Evolutionary conservation across 495 filamentous ascomycete genomes (phyloP), one percentile per base, ranked within the genome.

Genomic region (Chaetomidium leptoderma): DNA sequence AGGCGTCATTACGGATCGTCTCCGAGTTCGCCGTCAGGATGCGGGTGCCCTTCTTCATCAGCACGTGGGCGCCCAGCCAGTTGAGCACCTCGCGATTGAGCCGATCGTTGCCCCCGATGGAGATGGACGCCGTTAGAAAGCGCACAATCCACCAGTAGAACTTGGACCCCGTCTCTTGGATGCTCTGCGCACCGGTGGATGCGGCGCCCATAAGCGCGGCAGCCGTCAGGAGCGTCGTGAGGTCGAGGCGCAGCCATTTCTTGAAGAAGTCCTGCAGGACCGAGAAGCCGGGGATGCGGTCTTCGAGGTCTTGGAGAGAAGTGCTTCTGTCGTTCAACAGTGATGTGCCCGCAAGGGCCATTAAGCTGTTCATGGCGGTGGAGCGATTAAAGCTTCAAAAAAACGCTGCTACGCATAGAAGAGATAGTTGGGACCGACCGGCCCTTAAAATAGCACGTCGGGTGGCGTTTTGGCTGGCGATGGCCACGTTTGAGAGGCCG

Each of bases 1-100:
- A 66, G n/a, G 64, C 60, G 23, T 71, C 67, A 45, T 60, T 67
- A 27, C 67, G 61, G 24, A 73, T 59, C 17, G 66, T 55, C 48
- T 72, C 71, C 0, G 73, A 76, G 48, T 70, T 66, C 43, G 74
- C 73, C 23, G 74, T 75, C 49, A 74, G 70, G 35, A 74, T 66
- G 14, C 73, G 73, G 7, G 70, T 67, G 50, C 64, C 66, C 24
- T 64, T 60, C 39, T 63, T 66, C 39, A 62, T 47, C 2, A 77
- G 69, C 17, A 75, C 67, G 57, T 75, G 70, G 43, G 72, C 64
- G 44, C 70, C 63, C 53, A 77, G 54, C 72, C 73, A 77, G 59
- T 71, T 74, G 57, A 74, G 71, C 1, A 76, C 69, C 63, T 72
- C 71, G 27, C 72, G 66, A 54, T 75, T 77, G 43, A 77, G 68